Evolutionary conservation across 2,329 filamentous ascomycete species (phyloP).

Genomic region (Colletotrichum sublineola): DNA sequence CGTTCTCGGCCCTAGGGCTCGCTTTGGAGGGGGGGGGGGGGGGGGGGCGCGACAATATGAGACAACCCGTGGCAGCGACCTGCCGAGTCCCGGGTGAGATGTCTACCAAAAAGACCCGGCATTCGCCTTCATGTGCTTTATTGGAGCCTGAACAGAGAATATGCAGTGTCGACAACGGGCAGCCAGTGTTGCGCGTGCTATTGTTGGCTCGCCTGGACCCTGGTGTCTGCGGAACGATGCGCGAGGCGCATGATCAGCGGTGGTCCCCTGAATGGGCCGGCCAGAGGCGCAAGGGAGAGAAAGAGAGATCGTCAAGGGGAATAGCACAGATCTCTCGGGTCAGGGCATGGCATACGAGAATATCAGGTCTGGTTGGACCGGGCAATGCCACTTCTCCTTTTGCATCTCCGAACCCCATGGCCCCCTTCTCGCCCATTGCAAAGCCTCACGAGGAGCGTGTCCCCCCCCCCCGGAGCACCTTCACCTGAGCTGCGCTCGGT

Average conservation of each 20-base stretch:
- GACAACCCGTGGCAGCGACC: conserved; percentile 10
- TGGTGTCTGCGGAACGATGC: conserved; percentile 15
- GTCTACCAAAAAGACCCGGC: neutral
- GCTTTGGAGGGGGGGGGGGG: neutral
- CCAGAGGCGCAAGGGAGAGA: neutral
- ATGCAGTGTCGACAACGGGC: conserved; percentile 1
- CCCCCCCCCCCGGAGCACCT: neutral
- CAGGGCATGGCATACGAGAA: too few relatives aligned
- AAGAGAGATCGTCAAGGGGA: neutral
- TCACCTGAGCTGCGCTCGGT: conserved; percentile 28
- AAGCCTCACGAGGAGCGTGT: neutral
- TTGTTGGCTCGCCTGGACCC: conserved; percentile 8
- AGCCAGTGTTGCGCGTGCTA: neutral
- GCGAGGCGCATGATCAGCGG: conserved; percentile 36
- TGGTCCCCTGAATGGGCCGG: conserved; percentile 18
- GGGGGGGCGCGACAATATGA: conserved; percentile 4
- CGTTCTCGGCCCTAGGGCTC: conserved; percentile 4
- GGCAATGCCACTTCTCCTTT: neutral
- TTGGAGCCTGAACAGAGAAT: neutral
- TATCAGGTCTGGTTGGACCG: neutral
- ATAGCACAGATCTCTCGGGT: too few relatives aligned
- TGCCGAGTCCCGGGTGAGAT: neutral
- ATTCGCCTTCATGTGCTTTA: conserved; percentile 6
- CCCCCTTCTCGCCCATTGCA: neutral
- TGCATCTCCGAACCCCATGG: neutral